Evolutionary conservation across 441 rosid genomes (phyloP).

Genomic region (Gossypium aridum): DNA sequence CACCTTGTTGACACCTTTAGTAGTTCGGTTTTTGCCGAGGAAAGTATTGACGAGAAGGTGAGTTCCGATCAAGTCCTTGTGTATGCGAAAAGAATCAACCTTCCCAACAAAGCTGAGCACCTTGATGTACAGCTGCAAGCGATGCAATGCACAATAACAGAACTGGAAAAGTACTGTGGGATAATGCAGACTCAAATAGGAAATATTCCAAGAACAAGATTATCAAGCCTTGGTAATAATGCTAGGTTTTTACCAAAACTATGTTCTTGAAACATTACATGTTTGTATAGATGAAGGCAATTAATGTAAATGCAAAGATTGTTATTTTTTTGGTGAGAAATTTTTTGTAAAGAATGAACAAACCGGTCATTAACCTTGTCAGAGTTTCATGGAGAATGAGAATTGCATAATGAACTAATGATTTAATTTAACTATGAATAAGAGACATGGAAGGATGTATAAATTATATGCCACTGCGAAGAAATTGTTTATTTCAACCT

Average conservation of each 20-base stretch:
- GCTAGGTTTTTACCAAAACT: slow-evolving; percentile 32
- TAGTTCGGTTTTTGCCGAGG: background rate
- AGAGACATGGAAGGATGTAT: background rate
- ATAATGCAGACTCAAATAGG: slow-evolving; percentile 23
- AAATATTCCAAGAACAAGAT: slow-evolving; percentile 16
- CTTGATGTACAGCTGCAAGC: slow-evolving; percentile 14
- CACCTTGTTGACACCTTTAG: background rate
- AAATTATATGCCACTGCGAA: background rate
- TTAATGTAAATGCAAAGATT: slow-evolving; percentile 5
- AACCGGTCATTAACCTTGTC: background rate
- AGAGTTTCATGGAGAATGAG: slow-evolving; percentile 2
- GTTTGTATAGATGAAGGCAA: slow-evolving; percentile 1
- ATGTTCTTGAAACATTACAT: slow-evolving; percentile 23
- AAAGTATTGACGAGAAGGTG: slow-evolving; percentile 3
- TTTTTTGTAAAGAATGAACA: background rate
- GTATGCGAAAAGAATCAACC: slow-evolving; percentile 17
- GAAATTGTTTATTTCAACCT: background rate
- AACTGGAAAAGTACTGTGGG: slow-evolving; percentile 18
- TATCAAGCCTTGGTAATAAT: slow-evolving; percentile 19
- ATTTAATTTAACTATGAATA: background rate
- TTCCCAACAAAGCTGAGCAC: slow-evolving; percentile 16
- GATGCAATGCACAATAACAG: slow-evolving; percentile 17
- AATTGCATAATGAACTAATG: slow-evolving; percentile 1
- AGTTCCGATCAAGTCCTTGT: slow-evolving; percentile 14
- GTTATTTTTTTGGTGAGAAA: background rate